These are phyloP conservation scores for Datura wrightii DNA, from an alignment of 257 asterid species.

Conservation along the genomic window DNA sequence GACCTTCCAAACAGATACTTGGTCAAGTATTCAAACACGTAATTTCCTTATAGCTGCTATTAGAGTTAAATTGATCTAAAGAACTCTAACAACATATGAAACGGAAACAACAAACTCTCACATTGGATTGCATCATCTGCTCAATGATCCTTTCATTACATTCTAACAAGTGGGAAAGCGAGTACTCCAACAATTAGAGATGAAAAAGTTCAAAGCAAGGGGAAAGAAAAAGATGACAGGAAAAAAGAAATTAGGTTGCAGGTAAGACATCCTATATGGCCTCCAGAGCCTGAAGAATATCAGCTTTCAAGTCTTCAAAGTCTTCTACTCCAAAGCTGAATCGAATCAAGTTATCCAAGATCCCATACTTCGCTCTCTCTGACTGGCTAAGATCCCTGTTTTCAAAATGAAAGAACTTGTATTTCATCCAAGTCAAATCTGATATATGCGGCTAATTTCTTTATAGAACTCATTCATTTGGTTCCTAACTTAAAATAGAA, in stretches of 20 bases:
- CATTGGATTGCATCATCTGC: not conserved
- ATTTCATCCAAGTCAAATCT: not conserved
- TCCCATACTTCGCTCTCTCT: slow-evolving; percentile 91
- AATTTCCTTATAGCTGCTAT: too few species aligned
- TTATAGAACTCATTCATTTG: not conserved
- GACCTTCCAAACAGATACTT: too few species aligned
- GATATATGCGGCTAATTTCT: not conserved
- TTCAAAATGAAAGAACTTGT: slow-evolving; percentile 15
- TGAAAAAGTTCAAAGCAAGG: not conserved
- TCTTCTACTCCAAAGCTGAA: slow-evolving; percentile 96
- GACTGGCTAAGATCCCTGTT: slow-evolving; percentile 82
- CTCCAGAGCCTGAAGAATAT: slow-evolving; percentile 88
- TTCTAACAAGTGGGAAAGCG: not conserved
- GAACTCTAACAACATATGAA: not conserved
- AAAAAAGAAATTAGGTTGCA: slow-evolving; percentile 25
- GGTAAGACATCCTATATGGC: slow-evolving; percentile 54
- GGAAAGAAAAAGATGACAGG: not conserved
- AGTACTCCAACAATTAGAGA: not conserved
- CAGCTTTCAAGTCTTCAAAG: slow-evolving; percentile 77
- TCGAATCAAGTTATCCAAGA: slow-evolving; percentile 89
- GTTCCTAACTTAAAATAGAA: not conserved
- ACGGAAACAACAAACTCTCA: not conserved
- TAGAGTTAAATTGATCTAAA: too few species aligned
- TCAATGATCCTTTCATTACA: slow-evolving; percentile 15
- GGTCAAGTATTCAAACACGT: too few species aligned